Evolutionary conservation across 1,139 yeast species (phyloP).

Genomic region (Geotrichum macrosporum): DNA sequence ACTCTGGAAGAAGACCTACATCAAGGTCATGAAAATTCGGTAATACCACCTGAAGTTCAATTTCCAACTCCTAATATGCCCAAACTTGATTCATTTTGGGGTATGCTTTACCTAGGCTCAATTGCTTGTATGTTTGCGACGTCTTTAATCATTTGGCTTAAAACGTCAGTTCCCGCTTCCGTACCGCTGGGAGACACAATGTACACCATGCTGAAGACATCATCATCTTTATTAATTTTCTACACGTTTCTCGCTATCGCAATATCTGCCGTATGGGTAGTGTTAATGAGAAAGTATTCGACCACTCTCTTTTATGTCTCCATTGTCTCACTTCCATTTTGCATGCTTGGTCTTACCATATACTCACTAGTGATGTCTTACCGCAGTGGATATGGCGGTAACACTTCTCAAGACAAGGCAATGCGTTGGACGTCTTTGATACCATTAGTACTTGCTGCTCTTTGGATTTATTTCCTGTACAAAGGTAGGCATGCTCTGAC

Average conservation of each 20-base stretch:
- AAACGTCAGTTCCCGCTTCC: slow-evolving; percentile 31
- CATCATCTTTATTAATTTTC: slow-evolving; percentile 31
- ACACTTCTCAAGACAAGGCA: slow-evolving; percentile 38
- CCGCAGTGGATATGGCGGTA: slow-evolving; percentile 36
- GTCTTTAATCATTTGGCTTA: slow-evolving; percentile 36
- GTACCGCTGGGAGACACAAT: slow-evolving; percentile 37
- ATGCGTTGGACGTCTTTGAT: slow-evolving; percentile 39
- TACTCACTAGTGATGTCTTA: slow-evolving; percentile 38
- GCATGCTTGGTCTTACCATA: slow-evolving; percentile 31
- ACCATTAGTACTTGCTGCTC: slow-evolving; percentile 34
- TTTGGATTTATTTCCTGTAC: slow-evolving; percentile 38
- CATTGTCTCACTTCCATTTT: slow-evolving; percentile 38
- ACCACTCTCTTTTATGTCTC: slow-evolving; percentile 36
- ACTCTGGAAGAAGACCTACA: slow-evolving; percentile 8
- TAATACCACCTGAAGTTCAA: slow-evolving; percentile 13
- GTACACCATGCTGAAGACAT: slow-evolving; percentile 34
- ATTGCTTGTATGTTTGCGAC: slow-evolving; percentile 38
- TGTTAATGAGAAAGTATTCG: slow-evolving; percentile 34
- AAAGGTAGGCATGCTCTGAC: slow-evolving; percentile 35
- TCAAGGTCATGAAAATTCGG: slow-evolving; percentile 7
- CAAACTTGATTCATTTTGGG: slow-evolving; percentile 35
- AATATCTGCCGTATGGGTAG: slow-evolving; percentile 36
- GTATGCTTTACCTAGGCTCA: slow-evolving; percentile 31
- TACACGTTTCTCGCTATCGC: slow-evolving; percentile 34
- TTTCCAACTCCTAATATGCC: slow-evolving; percentile 16